These are phyloP conservation scores for Melocanna baccifera DNA, from an alignment of 176 grass and related monocot species.

Conservation along the genomic window DNA sequence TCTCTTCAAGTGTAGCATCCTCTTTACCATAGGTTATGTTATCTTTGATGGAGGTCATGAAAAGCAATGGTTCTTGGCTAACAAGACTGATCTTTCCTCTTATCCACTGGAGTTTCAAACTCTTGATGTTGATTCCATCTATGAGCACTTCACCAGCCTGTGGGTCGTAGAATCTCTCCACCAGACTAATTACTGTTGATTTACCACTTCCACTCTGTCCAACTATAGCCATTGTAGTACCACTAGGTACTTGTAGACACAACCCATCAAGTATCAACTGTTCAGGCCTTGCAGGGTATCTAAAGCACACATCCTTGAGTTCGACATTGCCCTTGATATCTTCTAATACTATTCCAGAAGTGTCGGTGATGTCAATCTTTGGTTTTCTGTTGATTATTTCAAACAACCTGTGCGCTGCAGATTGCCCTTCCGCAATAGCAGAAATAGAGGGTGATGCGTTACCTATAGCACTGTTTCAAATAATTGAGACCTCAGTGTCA, in stretches of 20 bases:
- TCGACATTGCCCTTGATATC: conserved; percentile 58
- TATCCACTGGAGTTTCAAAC: conserved; percentile 61
- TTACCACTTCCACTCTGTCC: conserved; percentile 87
- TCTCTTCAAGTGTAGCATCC: conserved; percentile 63
- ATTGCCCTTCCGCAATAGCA: conserved; percentile 76
- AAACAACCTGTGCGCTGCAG: conserved; percentile 72
- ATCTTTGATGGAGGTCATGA: conserved; percentile 69
- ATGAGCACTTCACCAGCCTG: conserved; percentile 60
- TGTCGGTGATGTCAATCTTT: conserved; percentile 60
- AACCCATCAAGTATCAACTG: conserved; percentile 59
- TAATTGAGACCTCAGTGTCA: background rate
- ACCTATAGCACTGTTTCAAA: conserved; percentile 68
- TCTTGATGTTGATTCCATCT: conserved; percentile 77
- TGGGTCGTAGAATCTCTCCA: conserved; percentile 86
- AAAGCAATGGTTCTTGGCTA: conserved; percentile 78
- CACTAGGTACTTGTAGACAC: conserved; percentile 40
- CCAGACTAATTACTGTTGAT: conserved; percentile 64
- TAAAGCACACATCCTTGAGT: conserved; percentile 64
- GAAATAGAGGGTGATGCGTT: conserved; percentile 65
- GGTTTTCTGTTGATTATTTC: conserved; percentile 67
- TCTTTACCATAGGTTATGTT: conserved; percentile 84
- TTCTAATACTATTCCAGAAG: conserved; percentile 54
- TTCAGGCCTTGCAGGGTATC: conserved; percentile 73
- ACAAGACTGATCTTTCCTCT: conserved; percentile 71
- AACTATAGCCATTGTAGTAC: conserved; percentile 79